phyloP scores from a whole-genome alignment of 192 early-diverging fungal species.

The Backusella sp. region DNA sequence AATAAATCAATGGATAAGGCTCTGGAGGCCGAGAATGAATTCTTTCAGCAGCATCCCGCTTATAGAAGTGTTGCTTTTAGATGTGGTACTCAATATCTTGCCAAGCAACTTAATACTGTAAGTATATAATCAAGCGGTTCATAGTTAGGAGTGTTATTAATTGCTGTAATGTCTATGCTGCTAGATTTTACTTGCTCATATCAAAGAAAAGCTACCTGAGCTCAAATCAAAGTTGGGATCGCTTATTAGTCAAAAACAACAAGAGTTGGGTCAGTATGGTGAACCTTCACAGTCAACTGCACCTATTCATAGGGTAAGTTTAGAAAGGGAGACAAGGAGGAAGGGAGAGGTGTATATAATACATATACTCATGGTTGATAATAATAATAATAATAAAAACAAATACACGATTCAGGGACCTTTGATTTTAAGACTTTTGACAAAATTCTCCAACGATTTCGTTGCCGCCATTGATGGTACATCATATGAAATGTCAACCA shows the following conservation, averaged over 20 bases:
- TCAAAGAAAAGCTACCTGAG: conserved; percentile 75
- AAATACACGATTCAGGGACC: conserved; percentile 39
- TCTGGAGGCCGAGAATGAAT: conserved; percentile 61
- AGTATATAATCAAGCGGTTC: not conserved
- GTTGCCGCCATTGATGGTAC: conserved; percentile 78
- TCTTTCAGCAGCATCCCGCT: conserved; percentile 69
- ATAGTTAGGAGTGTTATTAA: not conserved
- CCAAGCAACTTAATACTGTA: conserved; percentile 65
- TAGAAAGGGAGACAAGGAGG: not conserved
- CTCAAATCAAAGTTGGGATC: conserved; percentile 75
- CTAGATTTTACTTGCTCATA: conserved; percentile 75
- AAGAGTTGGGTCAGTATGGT: conserved; percentile 70
- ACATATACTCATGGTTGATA: not conserved
- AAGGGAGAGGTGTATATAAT: not conserved
- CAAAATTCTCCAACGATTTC: conserved; percentile 77
- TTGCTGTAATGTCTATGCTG: not conserved
- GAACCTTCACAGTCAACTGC: conserved; percentile 46
- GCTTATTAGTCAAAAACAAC: conserved; percentile 75
- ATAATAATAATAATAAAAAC: not conserved
- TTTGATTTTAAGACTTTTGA: conserved; percentile 66
- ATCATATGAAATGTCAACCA: conserved; percentile 64
- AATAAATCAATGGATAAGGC: conserved; percentile 74
- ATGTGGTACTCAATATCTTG: conserved; percentile 71
- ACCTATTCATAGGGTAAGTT: conserved; percentile 44
- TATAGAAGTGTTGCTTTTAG: conserved; percentile 69